Evolutionary conservation across 176 grass and related monocot genomes (phyloP), one percentile per base, ranked within the genome.

Genomic region (Avena sativa): DNA sequence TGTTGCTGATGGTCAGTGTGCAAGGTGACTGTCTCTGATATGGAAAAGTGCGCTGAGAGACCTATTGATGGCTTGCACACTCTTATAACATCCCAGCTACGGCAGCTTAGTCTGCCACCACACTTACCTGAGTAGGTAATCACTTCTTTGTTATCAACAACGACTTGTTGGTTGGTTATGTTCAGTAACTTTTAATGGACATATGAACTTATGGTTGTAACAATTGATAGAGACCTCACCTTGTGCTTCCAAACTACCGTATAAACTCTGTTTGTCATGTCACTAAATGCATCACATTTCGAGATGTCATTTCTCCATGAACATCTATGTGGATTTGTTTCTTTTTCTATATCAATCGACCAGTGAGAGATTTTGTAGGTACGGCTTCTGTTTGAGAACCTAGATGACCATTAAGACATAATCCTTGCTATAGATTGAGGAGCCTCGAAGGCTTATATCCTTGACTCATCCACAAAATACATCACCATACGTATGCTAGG

Each of bases 11-110:
- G 49, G 49, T 50, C 53, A 90, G 84, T 83, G 64, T 90, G 79
- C 84, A 90, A 90, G 84, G 84, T 90, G 73, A 79, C 84, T 34
- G 55, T 90, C 79, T 38, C 84, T 79, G 79, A 83, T 55, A 86
- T 87, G 73, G 64, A 55, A 9, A 90, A 83, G 79, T 79, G 44
- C 0, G 79, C n/a, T 8, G 55, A 83, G 52, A 83, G 49, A 78
- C 17, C 55, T 57, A 90, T 87, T 47, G 89, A 90, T 61, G 84
- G 79, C 56, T 10, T 86, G 84, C 89, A 84, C 79, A 86, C 26
- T 28, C 89, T 79, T 83, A 90, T 79, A 86, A 86, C 79, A 90
- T 86, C 84, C 81, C 88, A 8, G 79, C 84, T 71, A 79, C 32
- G 2, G 10, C 72, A 13, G 83, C 20, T 70, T 90, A 90, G 84